Base-by-base conservation (phyloP, 805 yeast genomes). In the Spathaspora arborariae region DNA sequence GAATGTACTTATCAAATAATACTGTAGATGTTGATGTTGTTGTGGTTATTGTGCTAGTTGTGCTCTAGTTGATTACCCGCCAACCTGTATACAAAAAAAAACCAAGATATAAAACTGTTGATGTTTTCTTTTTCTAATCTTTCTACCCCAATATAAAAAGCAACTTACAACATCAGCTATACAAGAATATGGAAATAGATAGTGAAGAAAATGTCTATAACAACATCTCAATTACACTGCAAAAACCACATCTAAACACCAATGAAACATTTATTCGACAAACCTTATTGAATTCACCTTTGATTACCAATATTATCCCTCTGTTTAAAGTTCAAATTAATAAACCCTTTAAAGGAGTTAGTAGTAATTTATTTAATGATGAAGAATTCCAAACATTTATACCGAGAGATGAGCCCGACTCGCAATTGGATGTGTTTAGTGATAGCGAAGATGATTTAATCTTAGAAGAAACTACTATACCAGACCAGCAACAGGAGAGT, bases 271-370 rank as follows among this genome's bases (percentile, higher is more conserved):
- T 56, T 41, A 46, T 64, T 33, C 67, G 66, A 50, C 65, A 67
- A 47, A 70, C 74, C 10, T 50, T 76, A n/a, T 53, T 72, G 30
- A 64, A 65, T 15, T 68, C 78, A 15, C 76, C 80, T 2, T 56
- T 69, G 1, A 56, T 74, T 22, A 53, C 56, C 20, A 56, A 60
- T 16, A 62, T 75, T 20, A 61, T 63, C 47, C 65, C 66, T 10
- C 44, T 51, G 10, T 70, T 75, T 54, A 49, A 54, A 18, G 74
- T 72, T 1, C 54, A 56, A 18, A 45, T 55, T 13, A 54, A 54
- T 22, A 72, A 72, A 51, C 63, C 66, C 3, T 58, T 65, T 11
- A 42, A 56, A 9, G 75, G 74, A 6, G 57, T 71, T n/a, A 42
- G 65, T 11, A 63, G 66, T 48, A 50, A 60, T 5, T 61, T 70